Evolutionary conservation across 2,329 filamentous ascomycete genomes (phyloP), one percentile per base, ranked within the genome.

Genomic region (Venturia aucupariae): DNA sequence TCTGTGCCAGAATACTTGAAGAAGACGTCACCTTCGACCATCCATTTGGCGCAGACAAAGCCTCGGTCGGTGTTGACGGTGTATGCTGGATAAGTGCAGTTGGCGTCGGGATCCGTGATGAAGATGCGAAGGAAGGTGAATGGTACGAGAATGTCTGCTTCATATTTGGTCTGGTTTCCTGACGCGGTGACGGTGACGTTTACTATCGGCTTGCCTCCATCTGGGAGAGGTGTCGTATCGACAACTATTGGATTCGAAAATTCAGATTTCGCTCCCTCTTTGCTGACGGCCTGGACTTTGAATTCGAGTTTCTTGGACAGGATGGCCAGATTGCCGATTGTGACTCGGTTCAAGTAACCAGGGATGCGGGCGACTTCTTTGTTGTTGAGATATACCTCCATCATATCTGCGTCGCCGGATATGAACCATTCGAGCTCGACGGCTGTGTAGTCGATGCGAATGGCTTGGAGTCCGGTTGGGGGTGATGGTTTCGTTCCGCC

Each of bases 341-440:
- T 44, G 32, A 44, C 60, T 17, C 38, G 35, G 7, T n/a, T 30
- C 32, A 44, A 6, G n/a, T n/a, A 44, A 39, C 60, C 60, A 10
- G 60, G 60, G 17, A 61, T 6, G 60, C 60, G 60, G 22, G 44
- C 60, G 15, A 61, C 27, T 30, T 61, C 60, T 44, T 61, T 41
- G 13, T 17, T 17, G 39, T 15, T 41, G 39, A 41, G 39, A 15
- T 41, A 41, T 13, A 41, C 39, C 39, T 15, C 39, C 39, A 41
- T 41, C 11, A 17, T 13, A 4, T 41, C 39, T 41, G 39, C 39
- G 4, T 41, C 39, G 11, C 39, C 8, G 39, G 39, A 15, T 4
- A 41, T 15, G 8, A 13, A 15, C 39, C 39, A 41, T 41, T 41
- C 8, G 15, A 41, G 39, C 39, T 41, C 39, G 13, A 41, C 39